Conservation (phyloP, 306 rosid genomes). For the Crataegus laevigata region DNA sequence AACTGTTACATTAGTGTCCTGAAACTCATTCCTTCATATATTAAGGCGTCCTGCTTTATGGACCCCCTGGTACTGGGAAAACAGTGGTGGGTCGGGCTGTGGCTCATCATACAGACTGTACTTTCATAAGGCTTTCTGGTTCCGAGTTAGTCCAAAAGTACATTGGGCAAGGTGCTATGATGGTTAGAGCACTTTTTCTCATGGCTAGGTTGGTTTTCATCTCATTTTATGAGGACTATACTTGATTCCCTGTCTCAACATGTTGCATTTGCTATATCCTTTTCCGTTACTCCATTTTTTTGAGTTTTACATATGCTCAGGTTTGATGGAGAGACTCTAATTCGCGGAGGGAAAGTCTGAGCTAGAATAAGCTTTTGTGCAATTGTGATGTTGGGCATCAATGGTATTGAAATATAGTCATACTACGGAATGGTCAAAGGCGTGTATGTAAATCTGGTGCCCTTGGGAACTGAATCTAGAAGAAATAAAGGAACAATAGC, state of each 20-base stretch:
- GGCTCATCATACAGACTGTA: constrained; percentile 32
- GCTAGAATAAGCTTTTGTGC: neutral
- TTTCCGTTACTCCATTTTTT: neutral
- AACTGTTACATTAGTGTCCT: neutral
- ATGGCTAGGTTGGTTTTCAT: constrained; percentile 82
- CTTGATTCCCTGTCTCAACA: neutral
- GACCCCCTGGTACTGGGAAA: neutral
- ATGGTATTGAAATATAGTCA: neutral
- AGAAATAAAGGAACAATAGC: neutral
- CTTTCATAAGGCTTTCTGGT: constrained; percentile 97
- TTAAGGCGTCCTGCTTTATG: neutral
- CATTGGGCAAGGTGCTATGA: constrained; percentile 96
- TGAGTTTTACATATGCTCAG: too few species aligned
- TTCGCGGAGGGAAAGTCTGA: neutral
- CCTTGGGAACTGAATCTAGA: neutral
- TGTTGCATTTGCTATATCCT: neutral
- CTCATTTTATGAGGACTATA: constrained; percentile 3
- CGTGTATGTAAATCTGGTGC: neutral
- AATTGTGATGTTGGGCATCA: neutral
- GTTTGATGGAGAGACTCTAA: too few species aligned
- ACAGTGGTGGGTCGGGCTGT: neutral
- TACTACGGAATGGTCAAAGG: neutral
- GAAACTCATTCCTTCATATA: neutral
- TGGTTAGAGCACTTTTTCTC: constrained; percentile 94
- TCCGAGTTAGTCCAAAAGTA: constrained; percentile 94